Percentiles rank a stretch among this genome's conserved stretches.
Evolutionary conservation across 208 protist genomes (phyloP).

Genomic region (Leishmania gerbilli): DNA sequence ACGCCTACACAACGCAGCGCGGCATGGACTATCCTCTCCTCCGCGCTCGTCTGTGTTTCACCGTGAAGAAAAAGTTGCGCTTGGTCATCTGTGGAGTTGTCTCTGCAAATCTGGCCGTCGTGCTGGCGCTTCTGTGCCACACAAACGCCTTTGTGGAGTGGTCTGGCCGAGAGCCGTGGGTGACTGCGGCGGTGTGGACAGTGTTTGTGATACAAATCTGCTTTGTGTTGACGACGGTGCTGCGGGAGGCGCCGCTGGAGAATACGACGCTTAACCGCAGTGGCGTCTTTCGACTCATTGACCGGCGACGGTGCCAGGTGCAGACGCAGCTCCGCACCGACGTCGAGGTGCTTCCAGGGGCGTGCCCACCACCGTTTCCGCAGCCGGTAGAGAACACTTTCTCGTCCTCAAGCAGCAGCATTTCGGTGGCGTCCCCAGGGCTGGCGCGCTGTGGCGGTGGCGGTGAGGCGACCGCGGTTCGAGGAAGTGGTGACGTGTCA

Average conservation of each 20-base stretch:
- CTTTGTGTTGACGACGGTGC: slow-evolving; percentile 33
- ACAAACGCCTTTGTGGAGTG: slow-evolving; percentile 52
- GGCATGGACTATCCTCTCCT: slow-evolving; percentile 80
- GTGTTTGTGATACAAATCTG: slow-evolving; percentile 20
- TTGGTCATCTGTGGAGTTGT: slow-evolving; percentile 47
- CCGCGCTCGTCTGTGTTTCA: slow-evolving; percentile 53
- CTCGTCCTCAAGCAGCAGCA: background rate
- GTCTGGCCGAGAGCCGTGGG: slow-evolving; percentile 38
- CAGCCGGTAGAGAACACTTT: background rate
- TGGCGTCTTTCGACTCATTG: background rate
- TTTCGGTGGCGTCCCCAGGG: background rate
- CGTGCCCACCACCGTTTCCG: background rate
- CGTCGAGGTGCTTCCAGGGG: background rate
- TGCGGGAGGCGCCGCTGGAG: slow-evolving; percentile 16
- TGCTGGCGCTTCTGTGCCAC: slow-evolving; percentile 42
- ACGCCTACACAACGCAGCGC: slow-evolving; percentile 61
- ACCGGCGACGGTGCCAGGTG: background rate
- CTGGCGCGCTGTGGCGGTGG: background rate
- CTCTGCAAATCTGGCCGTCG: slow-evolving; percentile 29
- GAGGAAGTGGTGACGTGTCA: background rate
- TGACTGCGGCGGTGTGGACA: slow-evolving; percentile 27
- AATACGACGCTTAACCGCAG: slow-evolving; percentile 6
- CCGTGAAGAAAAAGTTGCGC: slow-evolving; percentile 50
- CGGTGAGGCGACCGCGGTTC: background rate
- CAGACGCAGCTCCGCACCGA: slow-evolving; percentile 2